phyloP scores from a whole-genome alignment of 2,329 filamentous ascomycete species.

The Fusarium gaditjirri region DNA sequence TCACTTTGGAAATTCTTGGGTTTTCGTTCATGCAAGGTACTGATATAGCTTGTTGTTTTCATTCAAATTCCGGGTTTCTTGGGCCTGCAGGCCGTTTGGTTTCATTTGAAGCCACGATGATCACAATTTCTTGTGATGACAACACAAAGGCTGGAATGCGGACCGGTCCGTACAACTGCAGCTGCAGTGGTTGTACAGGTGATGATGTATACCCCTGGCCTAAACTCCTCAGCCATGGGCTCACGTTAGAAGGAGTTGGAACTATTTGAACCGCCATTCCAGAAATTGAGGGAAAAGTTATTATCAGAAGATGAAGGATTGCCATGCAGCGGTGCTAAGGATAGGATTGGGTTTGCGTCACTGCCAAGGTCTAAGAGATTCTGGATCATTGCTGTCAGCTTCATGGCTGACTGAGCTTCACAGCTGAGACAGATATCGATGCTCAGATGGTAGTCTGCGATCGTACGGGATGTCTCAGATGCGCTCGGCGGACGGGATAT shows the following conservation, averaged over 20 bases:
- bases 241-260: not conserved
- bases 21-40: not conserved
- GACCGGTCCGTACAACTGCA: not conserved
- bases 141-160: not conserved
- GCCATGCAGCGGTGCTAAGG: not conserved
- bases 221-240: not conserved
- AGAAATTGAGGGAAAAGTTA: not conserved
- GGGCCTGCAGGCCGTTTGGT: not conserved
- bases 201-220: not conserved
- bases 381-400: not conserved
- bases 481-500: not conserved
- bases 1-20: not conserved
- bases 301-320: not conserved
- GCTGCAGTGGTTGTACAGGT: constrained; percentile 16
- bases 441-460: not conserved
- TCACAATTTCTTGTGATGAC: not conserved
- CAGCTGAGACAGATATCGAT: not conserved
- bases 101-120: not conserved
- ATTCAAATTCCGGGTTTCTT: not conserved
- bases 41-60: constrained; percentile 2
- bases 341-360: not conserved
- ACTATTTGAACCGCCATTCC: constrained; percentile 13
- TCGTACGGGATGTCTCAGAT: not conserved
- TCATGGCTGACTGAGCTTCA: not conserved
- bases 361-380: not conserved